phyloP scores from a whole-genome alignment of 1,139 yeast genomes.

The Citeromyces hawaiiensis region DNA sequence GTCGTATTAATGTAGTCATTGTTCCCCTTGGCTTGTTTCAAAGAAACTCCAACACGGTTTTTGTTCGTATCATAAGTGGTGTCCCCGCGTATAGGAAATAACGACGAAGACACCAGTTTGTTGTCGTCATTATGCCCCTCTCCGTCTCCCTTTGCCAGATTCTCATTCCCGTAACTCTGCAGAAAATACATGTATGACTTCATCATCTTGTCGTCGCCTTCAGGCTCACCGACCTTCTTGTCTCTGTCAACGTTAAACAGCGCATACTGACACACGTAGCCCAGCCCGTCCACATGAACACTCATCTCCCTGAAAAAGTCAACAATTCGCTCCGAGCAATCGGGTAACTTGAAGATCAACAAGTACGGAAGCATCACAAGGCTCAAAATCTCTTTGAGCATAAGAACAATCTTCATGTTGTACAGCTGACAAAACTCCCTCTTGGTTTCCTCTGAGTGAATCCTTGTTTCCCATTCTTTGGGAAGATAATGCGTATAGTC shows the following conservation, averaged over 20 bases:
- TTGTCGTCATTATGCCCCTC: not conserved
- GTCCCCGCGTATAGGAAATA: not conserved
- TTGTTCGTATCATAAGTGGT: not conserved
- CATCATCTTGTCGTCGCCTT: conserved; percentile 78
- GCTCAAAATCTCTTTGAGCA: conserved; percentile 69
- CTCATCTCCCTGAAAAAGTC: conserved; percentile 87
- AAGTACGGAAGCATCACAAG: conserved; percentile 78
- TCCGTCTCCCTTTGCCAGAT: not conserved
- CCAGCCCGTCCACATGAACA: conserved; percentile 86
- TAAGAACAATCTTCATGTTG: conserved; percentile 59
- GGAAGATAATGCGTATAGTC: conserved; percentile 89
- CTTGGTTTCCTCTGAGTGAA: conserved; percentile 76
- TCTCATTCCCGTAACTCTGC: conserved; percentile 57
- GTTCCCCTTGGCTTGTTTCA: not conserved
- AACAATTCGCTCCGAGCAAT: conserved; percentile 57
- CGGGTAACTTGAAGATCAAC: conserved; percentile 71
- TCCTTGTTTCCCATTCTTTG: conserved; percentile 67
- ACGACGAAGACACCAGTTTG: not conserved
- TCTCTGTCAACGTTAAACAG: conserved; percentile 67
- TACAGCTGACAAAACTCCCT: conserved; percentile 70
- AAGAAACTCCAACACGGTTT: not conserved
- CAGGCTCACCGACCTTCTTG: conserved; percentile 18
- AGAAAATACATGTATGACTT: conserved; percentile 79
- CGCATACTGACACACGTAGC: conserved; percentile 89
- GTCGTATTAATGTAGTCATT: not conserved